Evolutionary conservation across 176 grass and related monocot species (phyloP).

Genomic region (Pontederia crassipes): DNA sequence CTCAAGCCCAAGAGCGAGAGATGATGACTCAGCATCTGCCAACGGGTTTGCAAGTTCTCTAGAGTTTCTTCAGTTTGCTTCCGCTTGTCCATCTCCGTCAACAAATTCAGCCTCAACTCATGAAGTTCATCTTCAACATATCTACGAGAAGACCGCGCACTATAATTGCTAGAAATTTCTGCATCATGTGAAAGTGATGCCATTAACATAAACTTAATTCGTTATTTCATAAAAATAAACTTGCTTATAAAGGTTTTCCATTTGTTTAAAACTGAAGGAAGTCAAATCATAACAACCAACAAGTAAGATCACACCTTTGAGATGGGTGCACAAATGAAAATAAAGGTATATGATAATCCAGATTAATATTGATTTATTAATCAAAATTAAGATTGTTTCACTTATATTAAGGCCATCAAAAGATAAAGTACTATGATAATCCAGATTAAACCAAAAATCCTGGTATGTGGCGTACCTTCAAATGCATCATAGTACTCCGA

Average conservation of each 20-base stretch:
- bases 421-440: no score
- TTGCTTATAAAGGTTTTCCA: no score
- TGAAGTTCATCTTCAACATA: conserved; percentile 14
- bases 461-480: conserved; percentile 19
- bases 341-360: no score
- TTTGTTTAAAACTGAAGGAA: no score
- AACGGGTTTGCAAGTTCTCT: conserved; percentile 15
- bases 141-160: not conserved
- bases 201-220: no score
- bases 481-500: conserved; percentile 37
- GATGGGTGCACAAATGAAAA: no score
- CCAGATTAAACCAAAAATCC: not conserved
- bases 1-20: conserved; percentile 6
- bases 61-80: conserved; percentile 12
- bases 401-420: no score
- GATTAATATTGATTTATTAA: no score
- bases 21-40: conserved; percentile 2
- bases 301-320: no score
- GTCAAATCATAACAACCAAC: no score
- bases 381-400: no score
- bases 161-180: conserved; percentile 10
- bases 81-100: conserved; percentile 8
- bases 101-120: conserved; percentile 4
- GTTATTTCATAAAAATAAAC: no score
- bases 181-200: not conserved